phyloP scores from a whole-genome alignment of 148 eudicot species.

The Chenopodium suecicum region DNA sequence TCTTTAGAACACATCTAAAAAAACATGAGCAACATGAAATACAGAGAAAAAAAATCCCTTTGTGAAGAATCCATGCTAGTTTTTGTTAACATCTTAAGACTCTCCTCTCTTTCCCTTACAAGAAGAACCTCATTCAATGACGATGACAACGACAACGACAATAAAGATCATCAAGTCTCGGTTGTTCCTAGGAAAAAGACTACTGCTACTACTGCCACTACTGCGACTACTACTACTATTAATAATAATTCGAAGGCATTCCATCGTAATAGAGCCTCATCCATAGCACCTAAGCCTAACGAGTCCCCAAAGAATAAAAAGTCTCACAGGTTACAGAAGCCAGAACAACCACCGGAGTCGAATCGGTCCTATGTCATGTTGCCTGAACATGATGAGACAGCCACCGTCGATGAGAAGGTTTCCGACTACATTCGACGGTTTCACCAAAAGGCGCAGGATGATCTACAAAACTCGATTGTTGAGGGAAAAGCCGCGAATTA shows the following conservation, averaged over 20 bases:
- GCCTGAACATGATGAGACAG: slow-evolving; percentile 22
- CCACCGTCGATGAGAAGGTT: slow-evolving; percentile 32
- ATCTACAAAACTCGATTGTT: slow-evolving; percentile 35
- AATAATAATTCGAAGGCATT: not conserved
- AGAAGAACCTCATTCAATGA: slow-evolving; percentile 24
- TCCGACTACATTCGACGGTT: slow-evolving; percentile 44
- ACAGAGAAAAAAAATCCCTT: slow-evolving; percentile 41
- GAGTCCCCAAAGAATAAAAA: slow-evolving; percentile 10
- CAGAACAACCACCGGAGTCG: slow-evolving; percentile 22
- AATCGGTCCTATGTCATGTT: slow-evolving; percentile 37
- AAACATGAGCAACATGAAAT: slow-evolving; percentile 18
- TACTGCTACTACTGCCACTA: not conserved
- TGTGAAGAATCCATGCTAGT: slow-evolving; percentile 59
- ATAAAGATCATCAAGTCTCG: not conserved
- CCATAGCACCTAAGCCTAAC: not conserved
- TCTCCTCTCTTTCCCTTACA: slow-evolving; percentile 50
- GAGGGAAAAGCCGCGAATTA: slow-evolving; percentile 42
- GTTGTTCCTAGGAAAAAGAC: not conserved
- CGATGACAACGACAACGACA: not conserved
- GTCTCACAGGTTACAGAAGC: slow-evolving; percentile 26
- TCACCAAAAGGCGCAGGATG: slow-evolving; percentile 37
- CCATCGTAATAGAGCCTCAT: not conserved
- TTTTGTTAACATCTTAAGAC: slow-evolving; percentile 42
- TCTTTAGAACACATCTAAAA: not conserved
- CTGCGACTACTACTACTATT: not conserved